phyloP scores from a whole-genome alignment of 805 yeast species.

The Candida quercuum region DNA sequence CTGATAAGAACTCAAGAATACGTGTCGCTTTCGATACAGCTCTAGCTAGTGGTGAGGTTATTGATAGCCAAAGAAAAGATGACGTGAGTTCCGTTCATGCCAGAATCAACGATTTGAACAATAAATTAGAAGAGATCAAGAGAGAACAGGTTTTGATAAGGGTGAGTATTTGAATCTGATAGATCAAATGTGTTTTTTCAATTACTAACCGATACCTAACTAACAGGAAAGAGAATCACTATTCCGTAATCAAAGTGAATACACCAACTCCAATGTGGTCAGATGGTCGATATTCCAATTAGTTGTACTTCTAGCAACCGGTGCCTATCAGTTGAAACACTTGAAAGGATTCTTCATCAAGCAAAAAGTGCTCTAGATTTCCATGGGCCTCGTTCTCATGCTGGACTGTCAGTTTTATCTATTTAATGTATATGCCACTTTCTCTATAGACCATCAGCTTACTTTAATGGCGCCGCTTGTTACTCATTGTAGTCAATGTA shows the following conservation, averaged over 20 bases:
- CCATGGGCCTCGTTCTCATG: no score
- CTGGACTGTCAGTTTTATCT: no score
- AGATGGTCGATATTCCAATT: constrained; percentile 73
- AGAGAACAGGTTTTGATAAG: constrained; percentile 61
- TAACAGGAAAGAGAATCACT: constrained; percentile 57
- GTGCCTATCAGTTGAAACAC: constrained; percentile 72
- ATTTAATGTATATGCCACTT: no score
- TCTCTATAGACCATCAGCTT: no score
- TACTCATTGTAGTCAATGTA: no score
- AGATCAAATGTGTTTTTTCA: no score
- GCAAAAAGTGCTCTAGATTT: constrained; percentile 74
- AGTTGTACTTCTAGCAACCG: constrained; percentile 58
- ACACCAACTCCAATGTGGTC: constrained; percentile 66
- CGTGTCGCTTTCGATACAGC: constrained; percentile 73
- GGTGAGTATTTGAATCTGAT: constrained; percentile 4
- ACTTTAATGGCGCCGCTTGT: no score
- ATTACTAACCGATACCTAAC: constrained; percentile 4
- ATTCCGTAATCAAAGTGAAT: constrained; percentile 75
- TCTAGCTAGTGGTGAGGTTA: constrained; percentile 56
- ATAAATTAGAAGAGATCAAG: constrained; percentile 52
- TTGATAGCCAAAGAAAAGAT: constrained; percentile 57
- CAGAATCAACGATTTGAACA: constrained; percentile 50
- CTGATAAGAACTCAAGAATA: constrained; percentile 41
- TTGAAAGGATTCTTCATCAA: constrained; percentile 79
- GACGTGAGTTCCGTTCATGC: constrained; percentile 47